These are phyloP conservation scores for Marasmius sp. DNA, from an alignment of 1,284 basidiomycete species.

Conservation along the genomic window DNA sequence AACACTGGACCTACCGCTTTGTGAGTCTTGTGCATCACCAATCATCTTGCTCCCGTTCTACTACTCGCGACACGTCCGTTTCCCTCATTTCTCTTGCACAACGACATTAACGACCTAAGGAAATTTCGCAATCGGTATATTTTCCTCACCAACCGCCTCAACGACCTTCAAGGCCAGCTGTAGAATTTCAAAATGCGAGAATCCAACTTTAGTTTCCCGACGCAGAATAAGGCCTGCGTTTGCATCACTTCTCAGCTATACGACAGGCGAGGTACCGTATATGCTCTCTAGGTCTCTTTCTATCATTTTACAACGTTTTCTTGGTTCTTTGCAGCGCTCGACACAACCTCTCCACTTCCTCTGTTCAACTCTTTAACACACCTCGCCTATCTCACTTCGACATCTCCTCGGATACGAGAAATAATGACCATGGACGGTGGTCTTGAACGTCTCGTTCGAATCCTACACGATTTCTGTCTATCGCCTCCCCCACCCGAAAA, in stretches of 20 bases:
- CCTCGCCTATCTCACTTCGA: slow-evolving; percentile 95
- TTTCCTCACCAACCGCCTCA: background rate
- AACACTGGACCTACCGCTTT: background rate
- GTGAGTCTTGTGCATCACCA: background rate
- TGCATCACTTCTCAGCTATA: slow-evolving; percentile 95
- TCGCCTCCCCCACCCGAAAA: slow-evolving; percentile 77
- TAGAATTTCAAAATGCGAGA: slow-evolving; percentile 74
- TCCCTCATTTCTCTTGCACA: background rate
- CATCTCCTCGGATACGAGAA: slow-evolving; percentile 96
- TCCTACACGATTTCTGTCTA: slow-evolving; percentile 85
- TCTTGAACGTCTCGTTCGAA: slow-evolving; percentile 91
- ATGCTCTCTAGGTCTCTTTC: slow-evolving; percentile 8
- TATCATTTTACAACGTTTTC: slow-evolving; percentile 14
- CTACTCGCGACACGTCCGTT: background rate
- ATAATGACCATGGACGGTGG: slow-evolving; percentile 98
- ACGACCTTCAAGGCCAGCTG: background rate
- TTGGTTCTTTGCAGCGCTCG: slow-evolving; percentile 68
- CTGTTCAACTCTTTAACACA: slow-evolving; percentile 97
- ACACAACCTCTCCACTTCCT: slow-evolving; percentile 88
- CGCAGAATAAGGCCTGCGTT: slow-evolving; percentile 93
- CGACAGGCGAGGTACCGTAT: slow-evolving; percentile 84
- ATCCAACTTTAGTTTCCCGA: slow-evolving; percentile 94
- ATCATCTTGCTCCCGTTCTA: background rate
- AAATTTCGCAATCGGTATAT: no score
- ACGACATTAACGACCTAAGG: no score